Base-by-base conservation (phyloP, 139 green algal genomes). In the Tetradesmus obliquus region DNA sequence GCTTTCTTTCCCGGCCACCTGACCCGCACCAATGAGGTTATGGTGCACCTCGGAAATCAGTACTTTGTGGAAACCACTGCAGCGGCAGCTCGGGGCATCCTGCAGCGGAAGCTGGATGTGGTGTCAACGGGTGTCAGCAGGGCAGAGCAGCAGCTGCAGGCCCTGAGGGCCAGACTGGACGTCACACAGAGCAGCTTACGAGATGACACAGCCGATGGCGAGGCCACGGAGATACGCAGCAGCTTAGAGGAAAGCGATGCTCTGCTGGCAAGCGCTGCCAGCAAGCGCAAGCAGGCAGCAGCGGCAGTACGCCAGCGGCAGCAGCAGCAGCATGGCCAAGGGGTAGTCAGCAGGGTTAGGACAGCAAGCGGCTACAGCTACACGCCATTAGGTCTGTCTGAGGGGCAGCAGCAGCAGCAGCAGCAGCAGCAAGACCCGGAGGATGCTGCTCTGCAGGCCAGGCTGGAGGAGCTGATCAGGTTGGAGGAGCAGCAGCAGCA, bases 1-100 rank as follows among this genome's bases (percentile, higher is more conserved):
- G 94, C 94, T 55, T 95, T 95, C 82, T 95, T 96, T 57, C 83
- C 84, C 1, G 94, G 94, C 4, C 60, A 95, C 54, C 91, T 96
- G 22, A 85, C 86, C 6, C 94, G 93, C 91, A 96, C 94, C 60
- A 96, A 96, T 87, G 94, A 96, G 91, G 24, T 94, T 4, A 90
- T 91, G 17, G 87, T 96, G 66, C 91, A 90, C 55, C 69, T 96
- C 10, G 94, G 92, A 5, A 88, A 87, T 80, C 55, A 87, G 9
- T 91, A 94, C 79, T 90, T 91, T 51, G 87, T 92, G 32, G 87
- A 94, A 62, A 54, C 79, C 9, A 93, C 90, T 24, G 92, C 94
- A 13, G 51, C 55, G 15, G 24, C 92, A 79, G 93, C 94, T 79
- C 66, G 58, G 19, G 91, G 60, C 24, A 69, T 95, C 53, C 88